Base-by-base conservation (phyloP, 164 flowering plant species). In the Macadamia tetraphylla region DNA sequence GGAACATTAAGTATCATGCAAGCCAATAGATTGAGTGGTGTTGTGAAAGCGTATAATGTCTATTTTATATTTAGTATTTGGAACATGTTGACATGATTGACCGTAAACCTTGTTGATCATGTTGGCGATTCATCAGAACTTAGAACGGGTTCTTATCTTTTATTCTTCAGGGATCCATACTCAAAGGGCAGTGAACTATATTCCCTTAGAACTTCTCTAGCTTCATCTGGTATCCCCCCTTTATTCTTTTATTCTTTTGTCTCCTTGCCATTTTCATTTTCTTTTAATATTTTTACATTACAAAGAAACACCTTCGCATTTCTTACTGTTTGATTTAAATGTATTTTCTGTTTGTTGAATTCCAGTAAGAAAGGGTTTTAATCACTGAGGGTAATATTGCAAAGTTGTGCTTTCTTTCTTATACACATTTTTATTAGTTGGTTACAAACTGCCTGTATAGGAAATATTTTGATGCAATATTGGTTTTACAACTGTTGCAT, bases 161-260 rank as follows among this genome's bases (percentile, higher is more conserved):
- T 52, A 9, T 53, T 31, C 59, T 66, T 66, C 80, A 93, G 98
- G 98, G 92, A 89, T 81, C 96, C 93, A 57, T 85, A 84, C 71
- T 83, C 96, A 1, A 78, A 77, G 72, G 89, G 92, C 49, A 75
- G 86, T 66, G 81, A 82, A 63, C 46, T 80, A 43, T 85, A 82
- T 70, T 79, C 75, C 66, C 72, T 87, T 42, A 85, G 80, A 72
- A 77, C 79, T 57, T 75, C 87, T 68, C 71, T 82, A 43, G 86
- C 86, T 73, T 81, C 83, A 60, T 79, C 73, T 66, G 96, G 98
- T 90, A 84, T 44, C 51, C 18, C 57, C 2, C 67, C 64, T 44
- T 18, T 9, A 59, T 13, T 62, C 48, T 40, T 51, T 58, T 35
- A 35, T 35, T 35, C 40, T 35, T 35, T 5, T 2, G 3, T 35